Conservation (phyloP, 768 basidiomycete genomes). For the Royoungia palumana region DNA sequence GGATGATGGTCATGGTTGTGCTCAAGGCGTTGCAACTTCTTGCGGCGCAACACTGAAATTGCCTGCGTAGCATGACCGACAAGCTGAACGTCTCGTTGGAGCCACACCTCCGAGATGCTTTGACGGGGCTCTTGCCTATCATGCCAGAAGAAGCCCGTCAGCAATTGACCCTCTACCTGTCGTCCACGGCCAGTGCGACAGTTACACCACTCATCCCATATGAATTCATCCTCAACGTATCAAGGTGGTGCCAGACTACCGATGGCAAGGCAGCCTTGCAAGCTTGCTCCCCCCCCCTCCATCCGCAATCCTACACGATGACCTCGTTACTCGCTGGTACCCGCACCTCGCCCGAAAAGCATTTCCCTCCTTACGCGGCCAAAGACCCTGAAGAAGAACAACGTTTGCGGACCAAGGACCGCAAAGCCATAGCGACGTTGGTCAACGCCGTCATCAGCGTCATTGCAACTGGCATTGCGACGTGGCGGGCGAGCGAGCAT, state of each 20-base stretch:
- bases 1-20: no score
- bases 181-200: constrained; percentile 6
- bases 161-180: constrained; percentile 41
- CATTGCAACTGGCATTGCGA: constrained; percentile 59
- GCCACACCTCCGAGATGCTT: constrained; percentile 50
- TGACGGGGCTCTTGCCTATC: constrained; percentile 44
- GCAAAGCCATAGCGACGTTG: constrained; percentile 64
- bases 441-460: constrained; percentile 73
- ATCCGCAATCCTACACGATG: constrained; percentile 61
- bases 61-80: constrained; percentile 1
- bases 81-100: constrained; percentile 64
- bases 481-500: constrained; percentile 69
- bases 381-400: constrained; percentile 47
- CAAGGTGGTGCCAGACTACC: constrained; percentile 64
- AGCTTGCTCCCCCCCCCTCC: constrained; percentile 43
- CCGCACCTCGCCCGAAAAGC: constrained; percentile 73
- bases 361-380: constrained; percentile 51
- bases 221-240: constrained; percentile 51
- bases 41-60: no score
- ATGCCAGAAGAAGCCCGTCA: constrained; percentile 45
- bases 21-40: no score
- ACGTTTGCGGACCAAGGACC: constrained; percentile 48
- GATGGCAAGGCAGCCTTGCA: constrained; percentile 39
- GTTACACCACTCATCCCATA: constrained; percentile 55
- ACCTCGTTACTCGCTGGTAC: constrained; percentile 74